Evolutionary conservation across 257 asterid genomes (phyloP), one percentile per base, ranked within the genome.

Genomic region (Capsicum chinense): DNA sequence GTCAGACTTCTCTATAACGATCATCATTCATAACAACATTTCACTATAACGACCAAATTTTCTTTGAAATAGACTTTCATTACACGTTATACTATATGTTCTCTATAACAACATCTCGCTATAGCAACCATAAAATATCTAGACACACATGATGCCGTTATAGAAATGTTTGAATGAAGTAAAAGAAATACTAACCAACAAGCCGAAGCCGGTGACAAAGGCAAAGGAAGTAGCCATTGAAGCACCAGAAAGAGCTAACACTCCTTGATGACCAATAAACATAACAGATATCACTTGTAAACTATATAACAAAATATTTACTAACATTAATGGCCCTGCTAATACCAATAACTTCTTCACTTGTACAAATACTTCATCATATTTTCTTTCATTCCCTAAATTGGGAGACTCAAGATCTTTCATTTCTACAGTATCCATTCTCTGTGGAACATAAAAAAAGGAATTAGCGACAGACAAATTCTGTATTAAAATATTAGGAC

Each of bases 201-300:
- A 66, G 52, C 80, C 67, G 19, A 79, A 84, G 16, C 81, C 84
- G n/a, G 84, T 56, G 16, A 84, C 84, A 10, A 83, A 79, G 48
- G 86, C 84, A 67, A 79, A 84, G 4, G 84, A 64, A 15, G 84
- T 64, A 35, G 84, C 86, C 86, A 84, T 54, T 11, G 86, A 84
- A 79, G 86, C 86, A 42, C 80, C 86, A 7, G 84, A 79, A 56
- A 84, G 86, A 52, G 80, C 68, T 15, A 84, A 52, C 86, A 76
- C 79, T 63, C 86, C 83, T 8, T 35, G 48, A 84, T 84, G 83
- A 52, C 86, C 86, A 19, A 79, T 80, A 68, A 84, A 84, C 87
- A 79, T 84, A 44, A 84, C 52, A 13, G 87, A 84, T 56, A 84
- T 84, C 42, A 80, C 21, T 56, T 84, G 84, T 9, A 79, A 44